These are phyloP conservation scores for Avena sativa DNA, from an alignment of 176 grass and related monocot genomes.

Conservation along the genomic window DNA sequence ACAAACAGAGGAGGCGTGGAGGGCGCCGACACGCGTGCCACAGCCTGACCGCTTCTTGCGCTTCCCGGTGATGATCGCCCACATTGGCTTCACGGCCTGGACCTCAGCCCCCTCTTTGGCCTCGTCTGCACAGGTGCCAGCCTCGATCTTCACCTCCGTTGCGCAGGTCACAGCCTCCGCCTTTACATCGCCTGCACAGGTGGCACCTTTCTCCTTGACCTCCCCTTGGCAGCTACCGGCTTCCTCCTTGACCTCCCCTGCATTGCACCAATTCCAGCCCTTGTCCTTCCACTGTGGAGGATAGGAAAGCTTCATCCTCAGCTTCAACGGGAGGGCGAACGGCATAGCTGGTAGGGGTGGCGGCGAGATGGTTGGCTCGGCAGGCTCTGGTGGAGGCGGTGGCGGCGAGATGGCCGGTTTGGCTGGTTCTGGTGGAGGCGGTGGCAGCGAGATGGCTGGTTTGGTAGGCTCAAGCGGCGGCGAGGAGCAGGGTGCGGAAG, in stretches of 20 bases:
- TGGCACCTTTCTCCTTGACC: constrained; percentile 27
- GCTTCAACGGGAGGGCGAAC: constrained; percentile 33
- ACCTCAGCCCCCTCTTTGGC: constrained; percentile 6
- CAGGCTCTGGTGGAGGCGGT: neutral
- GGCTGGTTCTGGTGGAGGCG: neutral
- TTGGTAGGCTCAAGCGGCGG: constrained; percentile 8
- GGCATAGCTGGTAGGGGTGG: constrained; percentile 32
- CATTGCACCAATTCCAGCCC: neutral
- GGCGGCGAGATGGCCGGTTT: neutral
- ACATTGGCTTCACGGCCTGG: constrained; percentile 14
- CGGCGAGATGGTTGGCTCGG: constrained; percentile 22
- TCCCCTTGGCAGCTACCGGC: neutral
- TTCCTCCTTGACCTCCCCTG: neutral
- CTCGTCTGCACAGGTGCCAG: neutral
- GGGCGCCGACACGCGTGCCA: constrained; percentile 20
- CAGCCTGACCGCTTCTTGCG: constrained; percentile 56
- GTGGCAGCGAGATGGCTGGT: neutral
- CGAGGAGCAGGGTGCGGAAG: neutral
- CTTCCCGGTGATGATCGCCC: constrained; percentile 48
- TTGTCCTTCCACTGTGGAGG: constrained; percentile 37
- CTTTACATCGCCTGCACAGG: neutral
- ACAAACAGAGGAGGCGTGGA: neutral
- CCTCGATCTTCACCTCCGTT: neutral
- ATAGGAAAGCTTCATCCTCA: constrained; percentile 27
- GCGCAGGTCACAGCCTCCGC: neutral